Percentiles rank a stretch among this genome's conserved stretches.
phyloP scores from a whole-genome alignment of 129 eudicot genomes.

The Lonicera japonica region DNA sequence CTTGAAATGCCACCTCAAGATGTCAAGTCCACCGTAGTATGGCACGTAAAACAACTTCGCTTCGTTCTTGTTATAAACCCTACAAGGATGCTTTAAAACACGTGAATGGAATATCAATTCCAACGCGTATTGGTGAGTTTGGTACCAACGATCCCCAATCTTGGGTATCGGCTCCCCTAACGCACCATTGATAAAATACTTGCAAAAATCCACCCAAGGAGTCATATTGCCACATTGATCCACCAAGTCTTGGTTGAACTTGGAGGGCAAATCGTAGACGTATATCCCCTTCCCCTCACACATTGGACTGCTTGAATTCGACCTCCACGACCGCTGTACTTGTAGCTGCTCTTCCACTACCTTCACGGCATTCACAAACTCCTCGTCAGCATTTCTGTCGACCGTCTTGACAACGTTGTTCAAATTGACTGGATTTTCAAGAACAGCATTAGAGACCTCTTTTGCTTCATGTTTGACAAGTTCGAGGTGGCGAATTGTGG shows the following conservation, averaged over 20 bases:
- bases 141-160: conserved; percentile 69
- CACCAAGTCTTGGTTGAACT: conserved; percentile 71
- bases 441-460: conserved; percentile 8
- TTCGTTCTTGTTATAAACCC: conserved; percentile 48
- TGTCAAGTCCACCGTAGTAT: conserved; percentile 73
- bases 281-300: conserved; percentile 59
- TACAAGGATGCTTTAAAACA: conserved; percentile 69
- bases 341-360: conserved; percentile 50
- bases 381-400: conserved; percentile 17
- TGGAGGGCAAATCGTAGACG: conserved; percentile 71
- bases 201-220: conserved; percentile 57
- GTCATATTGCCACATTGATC: conserved; percentile 57
- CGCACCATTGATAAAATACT: conserved; percentile 53
- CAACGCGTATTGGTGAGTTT: conserved; percentile 74
- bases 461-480: not conserved
- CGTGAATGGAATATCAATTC: conserved; percentile 74
- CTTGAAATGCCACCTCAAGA: conserved; percentile 86
- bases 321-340: conserved; percentile 54
- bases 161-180: conserved; percentile 60
- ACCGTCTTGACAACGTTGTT: not conserved
- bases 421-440: conserved; percentile 8
- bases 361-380: conserved; percentile 34
- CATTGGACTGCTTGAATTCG: conserved; percentile 28
- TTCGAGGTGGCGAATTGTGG: conserved; percentile 2
- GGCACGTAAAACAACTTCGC: conserved; percentile 84